Base-by-base conservation (phyloP, 345 rosid species). In the Leavenworthia alabamica region DNA sequence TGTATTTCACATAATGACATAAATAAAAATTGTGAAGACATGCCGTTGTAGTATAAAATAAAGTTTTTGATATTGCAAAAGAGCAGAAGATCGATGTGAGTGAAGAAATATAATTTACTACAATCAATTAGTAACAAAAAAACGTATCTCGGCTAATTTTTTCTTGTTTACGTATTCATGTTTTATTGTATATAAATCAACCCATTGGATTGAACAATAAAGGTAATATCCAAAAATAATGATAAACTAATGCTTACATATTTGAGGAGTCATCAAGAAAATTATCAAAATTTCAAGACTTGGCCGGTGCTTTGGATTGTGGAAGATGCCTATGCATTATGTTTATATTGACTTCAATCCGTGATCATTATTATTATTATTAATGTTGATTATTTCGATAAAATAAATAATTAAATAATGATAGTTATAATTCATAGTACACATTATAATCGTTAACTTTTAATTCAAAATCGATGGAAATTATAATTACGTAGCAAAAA, bases 241-340 rank as follows among this genome's bases (percentile, higher is more conserved):
- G 36, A 49, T 49, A 32, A 32, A 57, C 39, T 3, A 31, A 51
- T 51, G 49, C 24, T 47, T 37, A 27, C 42, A 32, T 22, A 31
- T 19, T 5, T 23, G 6, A 23, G 59, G 37, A 59, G 53, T 59
- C n/a, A 67, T 11, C 7, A 67, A 59, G 47, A 19, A 27, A 42
- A 26, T 44, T 53, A 53, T 61, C 9, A 60, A 16, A 52, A 19
- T 26, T 23, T 4, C 55, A 68, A 52, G 47, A 53, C 40, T 46
- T 60, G 54, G 66, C 29, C 41, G 40, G 60, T 68, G 66, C 31
- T 16, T 68, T 59, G 51, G 50, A 15, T 58, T 19, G 10, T 41
- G 66, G 66, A 68, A 51, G 63, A 56, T 46, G 41, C 40, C 16
- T 39, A 37, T 62, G 14, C 50, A 13, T 9, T 33, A 24, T 56